Evolutionary conservation across 768 basidiomycete species (phyloP), one percentile per base, ranked within the genome.

Genomic region (Suillus weaverae): DNA sequence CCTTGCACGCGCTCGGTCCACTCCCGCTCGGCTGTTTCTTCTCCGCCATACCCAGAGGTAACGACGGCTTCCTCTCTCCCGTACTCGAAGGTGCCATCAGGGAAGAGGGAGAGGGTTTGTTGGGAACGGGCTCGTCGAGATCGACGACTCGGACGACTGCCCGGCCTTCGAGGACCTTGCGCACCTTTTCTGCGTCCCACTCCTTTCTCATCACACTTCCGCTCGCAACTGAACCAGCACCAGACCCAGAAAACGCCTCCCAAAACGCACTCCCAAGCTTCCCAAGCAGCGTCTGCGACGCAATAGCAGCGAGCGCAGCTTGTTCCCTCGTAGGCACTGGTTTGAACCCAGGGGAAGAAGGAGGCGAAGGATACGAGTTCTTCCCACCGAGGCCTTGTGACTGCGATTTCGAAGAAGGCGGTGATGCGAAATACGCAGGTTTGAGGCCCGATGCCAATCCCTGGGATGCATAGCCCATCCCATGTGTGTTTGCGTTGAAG

Each of bases 131-230:
- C 67, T 43, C 43, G 55, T 92, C 91, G 65, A 94, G 81, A 74
- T 94, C 91, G 69, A 95, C 92, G 61, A 94, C 85, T 51, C 83
- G 80, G 66, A 94, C 80, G 39, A 93, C 90, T 3, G 93, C 93
- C 69, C 85, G 89, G 56, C 94, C 94, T 67, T 94, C 92, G 70
- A 95, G 79, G 55, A 95, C 90, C 70, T 83, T 86, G 70, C 89
- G 80, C 1, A 95, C 90, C 77, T 94, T 95, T 62, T 94, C 91
- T 65, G 86, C 83, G 72, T 94, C 91, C 85, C 80, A 84, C 32
- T 78, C 68, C 61, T 76, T 79, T 48, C 72, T 7, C 55, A 70
- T 63, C 54, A 2, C 50, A 36, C 38, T 30, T 41, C 26, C 39
- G 32, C 26, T 41, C 20, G 18, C 57, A 59, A 26, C 32, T 6